Evolutionary conservation across 352 stramenopile species (phyloP).

Genomic region (Pythium utonaiense): DNA sequence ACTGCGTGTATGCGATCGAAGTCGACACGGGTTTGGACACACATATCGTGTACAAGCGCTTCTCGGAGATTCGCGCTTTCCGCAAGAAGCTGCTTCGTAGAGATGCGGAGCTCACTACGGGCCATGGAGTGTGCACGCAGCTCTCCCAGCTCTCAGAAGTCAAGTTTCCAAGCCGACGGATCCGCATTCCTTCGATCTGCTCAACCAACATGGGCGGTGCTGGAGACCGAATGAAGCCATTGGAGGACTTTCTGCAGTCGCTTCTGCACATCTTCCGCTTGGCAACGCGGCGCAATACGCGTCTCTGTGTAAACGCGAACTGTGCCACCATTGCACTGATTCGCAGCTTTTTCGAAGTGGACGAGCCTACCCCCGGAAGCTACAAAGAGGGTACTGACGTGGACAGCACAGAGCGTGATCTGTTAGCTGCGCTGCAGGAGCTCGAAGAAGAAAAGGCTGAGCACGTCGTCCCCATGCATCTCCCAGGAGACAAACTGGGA

Average conservation of each 20-base stretch:
- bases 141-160: conserved; percentile 36
- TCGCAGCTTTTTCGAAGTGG: conserved; percentile 39
- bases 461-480: neutral
- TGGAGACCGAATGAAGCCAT: conserved; percentile 30
- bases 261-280: conserved; percentile 49
- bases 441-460: neutral
- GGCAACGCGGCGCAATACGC: conserved; percentile 42
- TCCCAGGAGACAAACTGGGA: neutral
- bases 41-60: conserved; percentile 63
- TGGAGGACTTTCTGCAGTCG: conserved; percentile 55
- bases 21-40: conserved; percentile 49
- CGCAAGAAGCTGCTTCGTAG: conserved; percentile 39
- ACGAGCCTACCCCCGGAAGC: neutral
- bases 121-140: conserved; percentile 39
- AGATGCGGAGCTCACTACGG: conserved; percentile 25
- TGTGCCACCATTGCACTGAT: conserved; percentile 45
- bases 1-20: conserved; percentile 56
- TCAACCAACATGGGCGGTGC: conserved; percentile 28
- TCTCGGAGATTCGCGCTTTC: conserved; percentile 67
- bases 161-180: conserved; percentile 54
- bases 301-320: conserved; percentile 51
- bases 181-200: conserved; percentile 6
- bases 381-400: neutral
- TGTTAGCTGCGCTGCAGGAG: neutral
- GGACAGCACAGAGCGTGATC: neutral